Base-by-base conservation (phyloP, 768 basidiomycete species). In the Hericium alpestre region DNA sequence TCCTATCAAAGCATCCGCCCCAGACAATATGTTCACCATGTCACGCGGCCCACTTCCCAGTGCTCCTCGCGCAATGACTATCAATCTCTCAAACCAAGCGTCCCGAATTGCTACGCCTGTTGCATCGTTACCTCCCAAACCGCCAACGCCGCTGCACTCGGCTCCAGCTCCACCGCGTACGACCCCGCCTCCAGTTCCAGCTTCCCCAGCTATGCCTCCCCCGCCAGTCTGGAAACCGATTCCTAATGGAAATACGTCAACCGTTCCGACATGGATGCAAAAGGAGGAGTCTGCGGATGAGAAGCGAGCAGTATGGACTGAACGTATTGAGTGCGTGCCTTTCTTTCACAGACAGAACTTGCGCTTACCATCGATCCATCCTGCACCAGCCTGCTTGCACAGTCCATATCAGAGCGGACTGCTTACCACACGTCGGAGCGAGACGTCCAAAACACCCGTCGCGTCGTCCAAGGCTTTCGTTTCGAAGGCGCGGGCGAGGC, bases 311-410 rank as follows among this genome's bases (percentile, higher is more conserved):
- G 16, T 22, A 25, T 51, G 49, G 49, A 6, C 22, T 23, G 49
- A 51, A 23, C 49, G 49, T 25, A 25, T 51, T 6, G 23, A 16
- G 49, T 51, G 27, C 4, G 49, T 51, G n/a, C 10, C 43, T 22
- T n/a, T 32, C 16, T 46, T 6, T 25, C 49, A 37, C 10, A 25
- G 0, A 2, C 25, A 51, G 49, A 23, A 10, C 27, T 25, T 10
- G n/a, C 12, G n/a, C 22, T 16, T 46, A n/a, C 22, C 13, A 46
- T 46, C 43, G 43, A 46, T 27, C 57, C n/a, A 40, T 12, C 10
- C 46, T 10, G 23, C 38, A n/a, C 27, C 53, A 77, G 76, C 46
- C 56, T 72, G 39, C 64, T 78, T 57, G 68, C 72, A 10, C 61
- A 61, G 39, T 58, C 55, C 20, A 59, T 58, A 10, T 48, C 57